phyloP scores from a whole-genome alignment of 768 basidiomycete genomes.

The Podaxis rugospora region DNA sequence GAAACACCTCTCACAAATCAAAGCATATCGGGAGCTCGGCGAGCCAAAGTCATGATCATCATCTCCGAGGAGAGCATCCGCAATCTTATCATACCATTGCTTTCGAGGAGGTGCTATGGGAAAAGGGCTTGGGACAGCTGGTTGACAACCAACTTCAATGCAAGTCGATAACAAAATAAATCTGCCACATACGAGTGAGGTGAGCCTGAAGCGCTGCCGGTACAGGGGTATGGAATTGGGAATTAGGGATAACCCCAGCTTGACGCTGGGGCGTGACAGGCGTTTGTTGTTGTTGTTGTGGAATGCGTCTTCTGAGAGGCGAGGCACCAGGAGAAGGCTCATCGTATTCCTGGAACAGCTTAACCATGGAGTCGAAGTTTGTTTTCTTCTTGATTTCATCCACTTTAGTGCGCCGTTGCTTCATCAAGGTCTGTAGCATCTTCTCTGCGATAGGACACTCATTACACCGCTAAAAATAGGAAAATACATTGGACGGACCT shows the following conservation, averaged over 20 bases:
- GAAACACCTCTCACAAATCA: constrained; percentile 87
- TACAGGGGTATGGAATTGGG: constrained; percentile 20
- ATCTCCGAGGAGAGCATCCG: constrained; percentile 82
- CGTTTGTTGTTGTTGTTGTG: constrained; percentile 20
- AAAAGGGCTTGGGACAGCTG: constrained; percentile 25
- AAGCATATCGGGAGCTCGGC: constrained; percentile 62
- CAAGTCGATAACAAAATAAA: background rate
- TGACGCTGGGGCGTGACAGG: constrained; percentile 30
- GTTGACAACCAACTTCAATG: constrained; percentile 8
- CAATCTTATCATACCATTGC: constrained; percentile 84
- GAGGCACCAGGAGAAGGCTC: constrained; percentile 40
- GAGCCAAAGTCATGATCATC: constrained; percentile 47
- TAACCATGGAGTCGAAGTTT: constrained; percentile 90
- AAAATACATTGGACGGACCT: constrained; percentile 41
- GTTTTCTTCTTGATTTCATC: constrained; percentile 98
- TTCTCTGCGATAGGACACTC: constrained; percentile 52
- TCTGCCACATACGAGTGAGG: constrained; percentile 21
- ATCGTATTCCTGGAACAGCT: constrained; percentile 88
- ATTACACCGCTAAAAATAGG: background rate
- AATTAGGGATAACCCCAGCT: constrained; percentile 18
- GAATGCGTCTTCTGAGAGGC: constrained; percentile 38
- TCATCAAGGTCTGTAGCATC: constrained; percentile 66
- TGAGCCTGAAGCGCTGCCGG: constrained; percentile 21
- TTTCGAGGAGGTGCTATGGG: constrained; percentile 52
- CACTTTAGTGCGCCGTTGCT: constrained; percentile 78